Percentiles rank a stretch among this genome's conserved stretches.
These are phyloP conservation scores for Neurospora sp. DNA, from an alignment of 495 filamentous ascomycete genomes.

Conservation along the genomic window DNA sequence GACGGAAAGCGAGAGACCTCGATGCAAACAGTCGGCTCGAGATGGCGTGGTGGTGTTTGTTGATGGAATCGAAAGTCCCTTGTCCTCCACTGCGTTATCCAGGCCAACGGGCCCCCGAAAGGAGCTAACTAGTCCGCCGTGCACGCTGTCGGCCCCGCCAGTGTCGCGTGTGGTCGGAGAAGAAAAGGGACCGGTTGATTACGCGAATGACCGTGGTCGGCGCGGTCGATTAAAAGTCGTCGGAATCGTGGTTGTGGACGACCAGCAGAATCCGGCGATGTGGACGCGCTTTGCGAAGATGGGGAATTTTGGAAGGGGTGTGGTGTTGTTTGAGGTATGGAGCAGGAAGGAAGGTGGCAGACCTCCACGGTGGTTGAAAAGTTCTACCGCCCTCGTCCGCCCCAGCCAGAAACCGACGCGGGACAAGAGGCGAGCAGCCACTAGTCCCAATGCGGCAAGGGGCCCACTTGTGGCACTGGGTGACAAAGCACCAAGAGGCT, in stretches of 20 bases:
- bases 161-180: constrained; percentile 11
- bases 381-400: constrained; percentile 11
- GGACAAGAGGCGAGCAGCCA: background rate
- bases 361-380: constrained; percentile 20
- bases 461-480: background rate
- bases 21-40: constrained; percentile 13
- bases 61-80: constrained; percentile 11
- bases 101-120: constrained; percentile 26
- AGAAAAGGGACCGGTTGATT: constrained; percentile 5
- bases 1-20: constrained; percentile 1
- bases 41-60: constrained; percentile 9
- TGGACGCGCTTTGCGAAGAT: constrained; percentile 31
- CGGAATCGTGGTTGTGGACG: constrained; percentile 8
- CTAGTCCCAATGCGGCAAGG: background rate
- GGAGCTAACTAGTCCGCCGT: constrained; percentile 15
- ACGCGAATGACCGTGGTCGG: constrained; percentile 13
- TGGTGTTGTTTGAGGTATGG: constrained; percentile 17
- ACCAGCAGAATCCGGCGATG: constrained; percentile 20
- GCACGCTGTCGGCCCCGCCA: constrained; percentile 13
- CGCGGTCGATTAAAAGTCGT: constrained; percentile 15
- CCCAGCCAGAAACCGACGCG: background rate
- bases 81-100: constrained; percentile 25
- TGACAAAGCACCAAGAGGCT: background rate
- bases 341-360: constrained; percentile 22
- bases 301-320: constrained; percentile 3